Percentiles rank a stretch among this genome's conserved stretches.
Conservation (phyloP, 768 basidiomycete species). For the Hygrocybe punicea region DNA sequence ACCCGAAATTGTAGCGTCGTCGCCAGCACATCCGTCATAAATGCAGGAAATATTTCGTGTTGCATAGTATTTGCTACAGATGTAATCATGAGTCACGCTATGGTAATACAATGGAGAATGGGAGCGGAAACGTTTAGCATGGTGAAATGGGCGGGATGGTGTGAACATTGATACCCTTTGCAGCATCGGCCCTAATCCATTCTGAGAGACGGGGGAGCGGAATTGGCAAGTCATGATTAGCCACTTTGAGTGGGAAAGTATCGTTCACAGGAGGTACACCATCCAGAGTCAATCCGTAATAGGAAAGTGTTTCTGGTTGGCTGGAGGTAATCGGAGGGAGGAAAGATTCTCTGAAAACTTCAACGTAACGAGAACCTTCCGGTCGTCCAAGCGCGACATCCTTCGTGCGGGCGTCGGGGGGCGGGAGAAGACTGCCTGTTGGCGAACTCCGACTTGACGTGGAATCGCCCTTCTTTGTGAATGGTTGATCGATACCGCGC, state of each 20-base stretch:
- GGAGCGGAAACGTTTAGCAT: background rate
- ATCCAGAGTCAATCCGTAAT: constrained; percentile 18
- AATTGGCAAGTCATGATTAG: constrained; percentile 54
- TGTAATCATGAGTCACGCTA: too few relatives aligned
- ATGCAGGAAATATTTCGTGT: too few relatives aligned
- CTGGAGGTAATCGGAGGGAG: constrained; percentile 21
- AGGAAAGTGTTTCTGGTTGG: constrained; percentile 24
- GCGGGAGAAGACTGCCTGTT: constrained; percentile 22
- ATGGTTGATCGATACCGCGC: constrained; percentile 59
- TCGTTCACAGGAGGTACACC: constrained; percentile 9
- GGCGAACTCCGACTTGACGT: background rate
- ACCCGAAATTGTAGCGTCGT: background rate
- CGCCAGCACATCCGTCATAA: background rate
- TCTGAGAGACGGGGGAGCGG: constrained; percentile 47
- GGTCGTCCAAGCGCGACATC: constrained; percentile 10
- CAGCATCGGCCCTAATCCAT: constrained; percentile 50
- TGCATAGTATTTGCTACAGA: too few relatives aligned
- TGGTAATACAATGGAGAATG: background rate
- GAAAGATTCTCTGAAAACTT: constrained; percentile 38
- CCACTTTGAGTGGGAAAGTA: constrained; percentile 41
- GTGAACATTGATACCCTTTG: constrained; percentile 24
- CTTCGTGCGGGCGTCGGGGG: constrained; percentile 30
- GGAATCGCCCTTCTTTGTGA: constrained; percentile 21
- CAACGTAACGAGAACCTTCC: constrained; percentile 41
- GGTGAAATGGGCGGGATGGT: constrained; percentile 16